Base-by-base conservation (phyloP, 805 yeast genomes). In the Groenewaldozyma tartarivorans region DNA sequence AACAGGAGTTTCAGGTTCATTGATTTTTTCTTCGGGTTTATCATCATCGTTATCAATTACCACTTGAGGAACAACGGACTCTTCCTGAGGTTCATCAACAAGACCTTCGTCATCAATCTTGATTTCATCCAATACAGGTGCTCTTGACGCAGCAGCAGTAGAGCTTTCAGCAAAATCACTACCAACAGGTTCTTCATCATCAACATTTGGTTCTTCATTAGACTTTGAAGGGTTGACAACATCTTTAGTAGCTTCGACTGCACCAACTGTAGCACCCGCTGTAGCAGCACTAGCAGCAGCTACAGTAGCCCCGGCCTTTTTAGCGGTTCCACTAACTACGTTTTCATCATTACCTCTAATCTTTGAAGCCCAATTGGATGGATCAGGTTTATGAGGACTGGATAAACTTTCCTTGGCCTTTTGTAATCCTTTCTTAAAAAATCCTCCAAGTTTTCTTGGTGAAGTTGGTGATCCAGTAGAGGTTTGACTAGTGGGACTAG, bases 191-290 rank as follows among this genome's bases (percentile, higher is more conserved):
- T 17, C n/a, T n/a, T n/a, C n/a, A n/a, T n/a, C n/a, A n/a, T n/a
- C 35, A 42, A 33, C 38, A 36, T n/a, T 24, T 13, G 38, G 15
- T 21, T 17, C 42, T 22, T 27, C 20, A 2, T 33, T 41, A 5
- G 46, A 41, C 18, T 33, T 33, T 15, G 45, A 42, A 32, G 47
- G 40, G n/a, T n/a, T n/a, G 6, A 27, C 42, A 4, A 33, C 39
- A 11, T 18, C n/a, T 20, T 31, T 32, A 5, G 42, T 33, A 33
- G 30, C 27, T 32, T 37, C 20, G n/a, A 38, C 39, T 7, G 33
- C 16, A 35, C 6, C 15, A 13, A 11, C 11, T 7, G 24, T 34
- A 16, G 27, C 38, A 9, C 11, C 20, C 11, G n/a, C 16, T 5
- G 27, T 18, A n/a, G 32, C 38, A n/a, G 17, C 19, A 16, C 19